Conservation (phyloP, 2,329 filamentous ascomycete genomes). For the Colletotrichum lentis region DNA sequence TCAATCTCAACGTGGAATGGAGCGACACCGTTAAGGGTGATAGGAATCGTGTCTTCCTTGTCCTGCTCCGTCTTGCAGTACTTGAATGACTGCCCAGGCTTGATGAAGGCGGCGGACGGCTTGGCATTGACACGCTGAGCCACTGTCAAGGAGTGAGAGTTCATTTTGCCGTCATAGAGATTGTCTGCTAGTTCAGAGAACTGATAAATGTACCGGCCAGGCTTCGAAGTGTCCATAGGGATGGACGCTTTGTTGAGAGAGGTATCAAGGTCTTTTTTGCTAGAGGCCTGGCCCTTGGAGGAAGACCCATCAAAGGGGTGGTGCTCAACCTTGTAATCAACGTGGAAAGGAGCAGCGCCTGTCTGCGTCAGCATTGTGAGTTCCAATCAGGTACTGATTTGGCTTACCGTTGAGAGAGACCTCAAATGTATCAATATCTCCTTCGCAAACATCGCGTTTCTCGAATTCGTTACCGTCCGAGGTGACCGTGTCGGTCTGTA, state of each 20-base stretch:
- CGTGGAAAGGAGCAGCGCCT: constrained; percentile 77
- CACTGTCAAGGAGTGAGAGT: constrained; percentile 72
- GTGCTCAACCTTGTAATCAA: constrained; percentile 27
- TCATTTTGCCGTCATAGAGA: constrained; percentile 80
- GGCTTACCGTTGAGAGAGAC: constrained; percentile 76
- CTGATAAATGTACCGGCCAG: constrained; percentile 85
- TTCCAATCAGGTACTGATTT: not conserved
- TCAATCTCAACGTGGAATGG: constrained; percentile 93
- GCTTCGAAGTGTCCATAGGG: constrained; percentile 83
- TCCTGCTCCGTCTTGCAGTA: constrained; percentile 88
- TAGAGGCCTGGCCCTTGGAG: constrained; percentile 13
- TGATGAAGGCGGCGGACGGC: constrained; percentile 81
- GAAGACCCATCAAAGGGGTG: constrained; percentile 46
- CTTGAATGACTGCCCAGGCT: constrained; percentile 92
- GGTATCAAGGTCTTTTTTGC: constrained; percentile 76
- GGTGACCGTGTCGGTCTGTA: constrained; percentile 69
- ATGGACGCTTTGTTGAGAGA: constrained; percentile 79
- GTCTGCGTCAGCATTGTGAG: constrained; percentile 44
- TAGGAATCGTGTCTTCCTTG: constrained; percentile 86
- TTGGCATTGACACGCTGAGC: constrained; percentile 86
- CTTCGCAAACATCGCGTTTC: constrained; percentile 90
- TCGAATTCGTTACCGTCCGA: constrained; percentile 62
- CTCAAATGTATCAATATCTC: constrained; percentile 89
- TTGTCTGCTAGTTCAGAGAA: constrained; percentile 85
- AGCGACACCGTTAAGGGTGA: constrained; percentile 81